phyloP scores from a whole-genome alignment of 169 alveolate genomes.

The Eimeria tenella region DNA sequence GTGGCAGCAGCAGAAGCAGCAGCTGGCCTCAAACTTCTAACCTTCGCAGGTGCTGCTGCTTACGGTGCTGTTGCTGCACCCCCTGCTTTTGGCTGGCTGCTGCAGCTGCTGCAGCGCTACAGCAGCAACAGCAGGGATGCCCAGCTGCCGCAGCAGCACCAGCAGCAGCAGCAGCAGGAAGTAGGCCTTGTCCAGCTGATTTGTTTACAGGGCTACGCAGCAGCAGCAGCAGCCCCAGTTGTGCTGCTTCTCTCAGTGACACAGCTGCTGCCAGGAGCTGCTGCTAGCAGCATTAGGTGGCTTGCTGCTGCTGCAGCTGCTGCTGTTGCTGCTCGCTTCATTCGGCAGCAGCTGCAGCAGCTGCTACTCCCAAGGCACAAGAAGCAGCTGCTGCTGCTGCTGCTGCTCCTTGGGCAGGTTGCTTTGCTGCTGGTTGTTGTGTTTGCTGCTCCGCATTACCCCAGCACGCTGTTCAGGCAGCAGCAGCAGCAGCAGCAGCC shows the following conservation, averaged over 20 bases:
- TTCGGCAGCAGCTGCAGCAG: slow-evolving; percentile 53
- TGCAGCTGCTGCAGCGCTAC: slow-evolving; percentile 57
- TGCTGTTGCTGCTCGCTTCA: slow-evolving; percentile 18
- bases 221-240: slow-evolving; percentile 29
- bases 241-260: slow-evolving; percentile 38
- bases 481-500: slow-evolving; percentile 44
- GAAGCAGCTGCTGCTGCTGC: slow-evolving; percentile 33
- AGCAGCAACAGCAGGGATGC: background rate
- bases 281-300: slow-evolving; percentile 41
- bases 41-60: background rate
- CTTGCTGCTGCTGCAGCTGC: slow-evolving; percentile 35
- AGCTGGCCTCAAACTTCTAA: background rate
- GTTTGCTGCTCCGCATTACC: slow-evolving; percentile 1
- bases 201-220: slow-evolving; percentile 37
- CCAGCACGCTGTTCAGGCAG: background rate
- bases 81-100: slow-evolving; percentile 51
- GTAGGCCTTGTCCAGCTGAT: slow-evolving; percentile 34
- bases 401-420: slow-evolving; percentile 26
- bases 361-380: background rate
- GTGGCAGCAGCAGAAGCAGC: background rate
- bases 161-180: slow-evolving; percentile 16
- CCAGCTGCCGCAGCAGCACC: background rate
- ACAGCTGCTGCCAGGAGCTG: slow-evolving; percentile 42
- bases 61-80: background rate
- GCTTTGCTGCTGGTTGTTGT: slow-evolving; percentile 34